Evolutionary conservation across 1,139 yeast genomes (phyloP).

Genomic region (Saccharomyces pastorianus): DNA sequence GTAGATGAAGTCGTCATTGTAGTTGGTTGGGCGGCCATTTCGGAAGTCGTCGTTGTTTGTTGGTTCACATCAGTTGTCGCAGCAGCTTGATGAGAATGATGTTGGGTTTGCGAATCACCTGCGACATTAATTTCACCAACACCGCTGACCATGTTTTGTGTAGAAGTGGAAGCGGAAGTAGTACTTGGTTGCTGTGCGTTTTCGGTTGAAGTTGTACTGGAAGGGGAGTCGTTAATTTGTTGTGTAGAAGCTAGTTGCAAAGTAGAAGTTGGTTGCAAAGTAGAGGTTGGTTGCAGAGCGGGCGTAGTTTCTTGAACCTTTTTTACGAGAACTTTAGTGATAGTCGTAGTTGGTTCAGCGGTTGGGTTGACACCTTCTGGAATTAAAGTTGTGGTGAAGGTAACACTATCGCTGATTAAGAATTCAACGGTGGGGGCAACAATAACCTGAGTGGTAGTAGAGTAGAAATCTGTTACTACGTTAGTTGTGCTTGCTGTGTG

Average conservation of each 20-base stretch:
- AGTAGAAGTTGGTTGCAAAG: not conserved
- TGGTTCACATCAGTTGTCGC: constrained; percentile 1
- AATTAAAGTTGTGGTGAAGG: constrained; percentile 49
- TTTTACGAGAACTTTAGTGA: constrained; percentile 21
- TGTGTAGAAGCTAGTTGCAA: constrained; percentile 12
- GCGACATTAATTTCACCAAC: not conserved
- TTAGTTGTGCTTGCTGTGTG: constrained; percentile 54
- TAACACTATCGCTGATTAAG: constrained; percentile 51
- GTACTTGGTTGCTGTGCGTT: not conserved
- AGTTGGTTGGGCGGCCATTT: constrained; percentile 10
- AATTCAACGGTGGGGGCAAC: constrained; percentile 64
- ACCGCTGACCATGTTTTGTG: not conserved
- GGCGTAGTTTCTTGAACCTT: constrained; percentile 15
- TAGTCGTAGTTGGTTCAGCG: constrained; percentile 30
- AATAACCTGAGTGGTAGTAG: constrained; percentile 53
- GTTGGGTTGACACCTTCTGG: constrained; percentile 30
- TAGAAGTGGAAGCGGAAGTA: not conserved
- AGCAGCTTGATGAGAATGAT: constrained; percentile 5
- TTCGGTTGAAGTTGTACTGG: not conserved
- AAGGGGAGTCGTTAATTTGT: not conserved
- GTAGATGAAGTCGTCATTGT: constrained; percentile 1
- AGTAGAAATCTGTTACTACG: constrained; percentile 44
- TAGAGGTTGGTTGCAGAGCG: constrained; percentile 5
- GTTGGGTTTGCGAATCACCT: not conserved
- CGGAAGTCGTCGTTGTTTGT: constrained; percentile 5